A percentile compares a stretch with the other conserved stretches of the same genome.
Evolutionary conservation across 352 stramenopile genomes (phyloP).

Genomic region (Blastocystis sp.): DNA sequence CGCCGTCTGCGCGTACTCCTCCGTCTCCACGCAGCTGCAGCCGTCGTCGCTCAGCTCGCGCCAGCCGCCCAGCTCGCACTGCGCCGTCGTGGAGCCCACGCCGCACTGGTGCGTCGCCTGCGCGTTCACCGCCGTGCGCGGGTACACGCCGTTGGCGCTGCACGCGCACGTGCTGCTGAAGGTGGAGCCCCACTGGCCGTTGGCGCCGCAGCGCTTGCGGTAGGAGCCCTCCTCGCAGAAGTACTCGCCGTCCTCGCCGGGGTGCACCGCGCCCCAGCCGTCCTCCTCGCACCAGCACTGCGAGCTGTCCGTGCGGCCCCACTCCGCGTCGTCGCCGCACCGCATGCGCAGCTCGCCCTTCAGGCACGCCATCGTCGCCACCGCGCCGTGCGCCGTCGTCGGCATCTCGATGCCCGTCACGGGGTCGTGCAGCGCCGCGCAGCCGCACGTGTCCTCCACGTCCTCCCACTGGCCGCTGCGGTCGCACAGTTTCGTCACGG

Average conservation of each 20-base stretch:
- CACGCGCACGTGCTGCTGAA: not conserved
- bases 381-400: not conserved
- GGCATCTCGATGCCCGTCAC: not conserved
- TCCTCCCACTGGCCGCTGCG: not conserved
- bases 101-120: not conserved
- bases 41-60: not conserved
- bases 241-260: not conserved
- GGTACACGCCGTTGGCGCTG: not conserved
- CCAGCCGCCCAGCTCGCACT: not conserved
- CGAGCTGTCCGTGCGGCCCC: not conserved
- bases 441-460: not conserved
- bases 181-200: constrained; percentile 2
- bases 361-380: not conserved
- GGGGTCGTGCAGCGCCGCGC: not conserved
- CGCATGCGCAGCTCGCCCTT: not conserved
- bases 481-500: not conserved
- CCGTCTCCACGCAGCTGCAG: not conserved
- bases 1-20: not conserved
- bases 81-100: not conserved
- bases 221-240: not conserved
- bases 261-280: not conserved
- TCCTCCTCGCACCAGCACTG: constrained; percentile 7
- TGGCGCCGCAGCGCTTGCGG: not conserved
- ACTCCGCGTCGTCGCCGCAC: not conserved
- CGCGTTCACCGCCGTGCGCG: not conserved